These are phyloP conservation scores for Aspergillus mulundensis DNA, from an alignment of 495 filamentous ascomycete species.

Conservation along the genomic window DNA sequence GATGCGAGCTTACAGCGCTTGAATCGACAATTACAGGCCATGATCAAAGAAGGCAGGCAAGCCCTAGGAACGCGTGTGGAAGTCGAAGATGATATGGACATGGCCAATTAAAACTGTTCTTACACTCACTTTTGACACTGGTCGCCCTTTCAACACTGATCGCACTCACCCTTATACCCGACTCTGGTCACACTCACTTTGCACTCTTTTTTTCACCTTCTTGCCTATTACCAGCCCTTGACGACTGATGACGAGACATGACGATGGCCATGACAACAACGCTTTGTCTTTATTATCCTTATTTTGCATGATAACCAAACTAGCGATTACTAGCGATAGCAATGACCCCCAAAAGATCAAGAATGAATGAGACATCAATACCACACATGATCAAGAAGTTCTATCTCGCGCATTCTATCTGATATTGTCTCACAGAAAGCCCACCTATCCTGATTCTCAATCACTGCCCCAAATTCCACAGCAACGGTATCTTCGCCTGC, in stretches of 20 bases:
- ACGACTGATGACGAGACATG: constrained; percentile 9
- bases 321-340: not conserved
- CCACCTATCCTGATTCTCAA: not conserved
- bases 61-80: constrained; percentile 77
- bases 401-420: not conserved
- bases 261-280: constrained; percentile 1
- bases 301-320: constrained; percentile 1
- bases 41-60: constrained; percentile 86
- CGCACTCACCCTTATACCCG: too few relatives aligned
- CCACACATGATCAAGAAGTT: not conserved
- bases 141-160: too few relatives aligned
- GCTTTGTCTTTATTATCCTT: not conserved
- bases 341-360: not conserved
- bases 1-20: constrained; percentile 74
- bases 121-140: constrained; percentile 3
- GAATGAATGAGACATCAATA: not conserved
- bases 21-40: constrained; percentile 69
- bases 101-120: constrained; percentile 35
- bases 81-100: constrained; percentile 58
- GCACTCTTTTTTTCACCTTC: not conserved
- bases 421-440: not conserved
- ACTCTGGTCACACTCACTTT: not conserved
- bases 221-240: not conserved
- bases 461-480: not conserved
- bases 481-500: constrained; percentile 1